Base-by-base conservation (phyloP, 345 rosid species). In the Alliaria petiolata region DNA sequence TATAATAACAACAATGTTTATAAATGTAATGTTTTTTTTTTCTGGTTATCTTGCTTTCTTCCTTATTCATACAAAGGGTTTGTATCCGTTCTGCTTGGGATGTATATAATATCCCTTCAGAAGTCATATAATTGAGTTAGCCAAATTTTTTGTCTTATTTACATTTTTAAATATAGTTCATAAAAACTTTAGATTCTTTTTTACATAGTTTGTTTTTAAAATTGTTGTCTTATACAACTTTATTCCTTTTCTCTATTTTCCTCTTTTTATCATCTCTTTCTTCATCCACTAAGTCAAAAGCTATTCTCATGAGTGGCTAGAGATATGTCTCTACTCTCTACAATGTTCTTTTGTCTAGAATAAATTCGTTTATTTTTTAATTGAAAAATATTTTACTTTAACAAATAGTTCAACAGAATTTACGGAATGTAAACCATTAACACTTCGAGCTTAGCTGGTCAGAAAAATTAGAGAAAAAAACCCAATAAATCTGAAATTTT, bases 211-310 rank as follows among this genome's bases (percentile, higher is more conserved):
- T 69, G 15, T 0, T 34, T 69, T 22, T 47, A 0, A 16, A 19
- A 58, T 38, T 12, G n/a, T 20, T 38, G 64, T 13, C 46, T 20
- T 25, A 7, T 19, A n/a, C n/a, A 39, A 39, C 68, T 61, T 50
- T 61, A 61, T 69, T 26, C 50, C 1, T 36, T 59, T 46, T 20
- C 13, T 45, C 19, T 28, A 55, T 54, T 17, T n/a, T 40, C 36
- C 7, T 40, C 25, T 4, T 42, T 52, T 62, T 51, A 62, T 62
- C 45, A 51, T 31, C 40, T 42, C 69, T 52, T 42, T 62, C 30
- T 43, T 62, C n/a, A 7, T 40, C 76, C 76, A 71, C 68, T 15
- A 22, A 12, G 40, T 60, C 10, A 19, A 70, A 71, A 61, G 68
- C 53, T 61, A 3, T 17, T 61, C 39, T 20, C 6, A 51, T 40